Evolutionary conservation across 2,329 filamentous ascomycete species (phyloP), one percentile per base, ranked within the genome.

Genomic region (Torrubiella hemipterigena): DNA sequence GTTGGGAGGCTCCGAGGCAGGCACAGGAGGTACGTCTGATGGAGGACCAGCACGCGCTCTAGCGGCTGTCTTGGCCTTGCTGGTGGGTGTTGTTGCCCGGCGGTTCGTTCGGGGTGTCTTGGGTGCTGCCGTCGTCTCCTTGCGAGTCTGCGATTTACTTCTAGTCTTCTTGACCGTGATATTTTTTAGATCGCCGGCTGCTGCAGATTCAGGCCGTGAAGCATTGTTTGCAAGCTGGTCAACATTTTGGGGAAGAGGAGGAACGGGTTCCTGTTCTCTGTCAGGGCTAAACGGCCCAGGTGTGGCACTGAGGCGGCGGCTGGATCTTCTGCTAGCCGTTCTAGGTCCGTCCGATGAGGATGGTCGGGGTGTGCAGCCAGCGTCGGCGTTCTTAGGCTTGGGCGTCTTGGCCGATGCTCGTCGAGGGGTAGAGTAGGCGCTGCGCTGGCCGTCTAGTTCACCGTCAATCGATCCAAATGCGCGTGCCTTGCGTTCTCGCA

Each of bases 401-500:
- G 26, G 25, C 37, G 36, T 35, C 33, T 31, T 43, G 42, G 19
- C 50, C 42, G 11, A 16, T 31, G 18, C 31, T 35, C 22, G 48
- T 22, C 31, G 26, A 11, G 34, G 34, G 24, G 34, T 30, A 6
- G 27, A 11, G n/a, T 11, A 27, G 7, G 34, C 50, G 45, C 40
- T 51, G 31, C 53, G 56, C 18, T 59, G 57, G 5, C 55, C 45
- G 14, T 65, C 59, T 19, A 18, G 17, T 22, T 65, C 64, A 30
- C 68, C 67, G 10, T 69, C 65, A 3, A 66, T 63, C n/a, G 64
- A 59, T 8, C 67, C 62, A n/a, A 63, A 57, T 4, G 69, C 58
- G 32, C 65, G 76, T 7, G 64, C 52, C 48, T 79, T 85, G 38
- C 84, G 73, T 34, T 79, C 76, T 19, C 86, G 73, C 32, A 91